Base-by-base conservation (phyloP, 2,329 filamentous ascomycete genomes). In the Colletotrichum sp. region DNA sequence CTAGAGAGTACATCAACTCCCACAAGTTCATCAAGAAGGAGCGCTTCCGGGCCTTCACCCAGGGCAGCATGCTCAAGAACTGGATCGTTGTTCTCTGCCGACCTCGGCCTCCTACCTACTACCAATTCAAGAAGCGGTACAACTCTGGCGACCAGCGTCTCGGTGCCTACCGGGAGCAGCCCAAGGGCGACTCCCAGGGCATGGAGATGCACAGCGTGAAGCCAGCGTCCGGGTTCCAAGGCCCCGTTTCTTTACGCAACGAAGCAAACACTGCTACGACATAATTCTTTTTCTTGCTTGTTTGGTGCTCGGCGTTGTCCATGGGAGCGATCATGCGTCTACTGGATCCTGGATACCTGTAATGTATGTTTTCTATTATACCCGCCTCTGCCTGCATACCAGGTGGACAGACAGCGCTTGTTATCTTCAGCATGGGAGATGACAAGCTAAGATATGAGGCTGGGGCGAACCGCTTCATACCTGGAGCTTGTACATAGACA, bases 1-100 rank as follows among this genome's bases (percentile, higher is more conserved):
- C 97, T 1, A 91, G 97, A 79, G 97, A 99, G 85, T 98, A 98
- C 84, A 92, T 99, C 78, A 98, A 98, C 85, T 96, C 95, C 6
- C 95, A 98, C 85, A 99, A 99, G 85, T 99, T 99, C 83, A 88
- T 94, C 78, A 98, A 97, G 86, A 94, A 94, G 80, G 96, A 99
- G 83, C 92, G 97, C 15, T 98, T 98, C 85, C 90, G 96, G 59
- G 95, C 97, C 2, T 99, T 98, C 80, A 96, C 93, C 3, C 96
- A 98, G 81, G 93, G 93, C 44, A 94, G 88, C 79, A 87, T 94
- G 64, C 84, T 94, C 81, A 93, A 90, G 81, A 99, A 99, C 84
- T 96, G 95, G 90, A 85, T 95, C 49, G 90, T 93, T 9, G 96
- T 98, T 15, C 88, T 99, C 66, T 93, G 93, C 79, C 93, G 96